Evolutionary conservation across 2,329 filamentous ascomycete genomes (phyloP).

Genomic region (Clonostachys sp.): DNA sequence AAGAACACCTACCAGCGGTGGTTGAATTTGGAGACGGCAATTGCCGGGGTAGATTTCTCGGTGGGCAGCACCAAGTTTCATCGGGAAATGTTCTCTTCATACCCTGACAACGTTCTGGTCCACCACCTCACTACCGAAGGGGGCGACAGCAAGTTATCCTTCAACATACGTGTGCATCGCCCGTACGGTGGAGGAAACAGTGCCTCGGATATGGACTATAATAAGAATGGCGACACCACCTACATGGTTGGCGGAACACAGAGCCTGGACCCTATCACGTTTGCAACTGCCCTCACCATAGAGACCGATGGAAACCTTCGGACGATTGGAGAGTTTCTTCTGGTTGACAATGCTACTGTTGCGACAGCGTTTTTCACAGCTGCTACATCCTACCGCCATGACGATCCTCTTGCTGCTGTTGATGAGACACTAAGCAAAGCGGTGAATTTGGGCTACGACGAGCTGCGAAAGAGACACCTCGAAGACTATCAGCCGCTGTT

Average conservation of each 20-base stretch:
- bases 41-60: constrained; percentile 1
- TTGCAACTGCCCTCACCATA: background rate
- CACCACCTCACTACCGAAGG: background rate
- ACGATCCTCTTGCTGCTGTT: background rate
- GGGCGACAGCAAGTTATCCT: background rate
- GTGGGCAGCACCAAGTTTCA: background rate
- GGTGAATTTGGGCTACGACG: background rate
- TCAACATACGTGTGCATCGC: constrained; percentile 1
- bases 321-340: background rate
- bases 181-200: background rate
- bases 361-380: constrained; percentile 1
- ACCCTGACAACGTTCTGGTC: constrained; percentile 1
- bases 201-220: constrained; percentile 1
- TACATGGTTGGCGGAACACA: constrained; percentile 1
- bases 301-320: background rate
- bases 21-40: constrained; percentile 1
- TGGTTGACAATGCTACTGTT: constrained; percentile 1
- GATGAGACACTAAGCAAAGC: background rate
- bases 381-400: constrained; percentile 1
- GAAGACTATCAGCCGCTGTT: background rate
- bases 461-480: background rate
- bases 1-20: background rate
- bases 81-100: constrained; percentile 1
- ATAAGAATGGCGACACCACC: background rate
- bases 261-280: constrained; percentile 1